phyloP scores from a whole-genome alignment of 2,329 filamentous ascomycete genomes.

The Fusarium vanettenii region DNA sequence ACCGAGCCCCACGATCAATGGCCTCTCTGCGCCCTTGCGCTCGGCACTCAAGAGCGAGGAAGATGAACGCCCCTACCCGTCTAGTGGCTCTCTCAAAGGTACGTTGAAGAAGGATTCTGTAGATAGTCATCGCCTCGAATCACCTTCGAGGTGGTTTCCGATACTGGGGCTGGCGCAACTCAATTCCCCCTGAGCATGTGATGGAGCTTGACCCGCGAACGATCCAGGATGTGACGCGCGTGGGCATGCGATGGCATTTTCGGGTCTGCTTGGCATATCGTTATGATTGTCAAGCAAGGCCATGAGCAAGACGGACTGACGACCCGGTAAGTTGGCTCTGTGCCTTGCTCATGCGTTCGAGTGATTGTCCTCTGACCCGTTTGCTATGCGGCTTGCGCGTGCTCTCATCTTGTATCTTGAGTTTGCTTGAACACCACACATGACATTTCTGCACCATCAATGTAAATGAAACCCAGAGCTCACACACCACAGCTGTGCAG shows the following conservation, averaged over 20 bases:
- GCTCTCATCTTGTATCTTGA: neutral
- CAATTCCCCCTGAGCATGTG: slow-evolving; percentile 11
- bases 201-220: neutral
- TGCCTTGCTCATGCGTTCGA: slow-evolving; percentile 10
- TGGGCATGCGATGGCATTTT: neutral
- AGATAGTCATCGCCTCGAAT: neutral
- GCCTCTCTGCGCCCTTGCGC: slow-evolving; percentile 48
- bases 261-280: neutral
- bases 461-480: slow-evolving; percentile 25
- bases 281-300: neutral
- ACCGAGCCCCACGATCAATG: slow-evolving; percentile 38
- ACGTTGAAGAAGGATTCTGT: slow-evolving; percentile 36
- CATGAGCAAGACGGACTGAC: neutral
- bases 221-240: neutral
- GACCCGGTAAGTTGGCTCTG: neutral
- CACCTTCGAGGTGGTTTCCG: neutral
- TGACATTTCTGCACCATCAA: neutral
- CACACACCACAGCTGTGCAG: slow-evolving; percentile 60
- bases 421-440: neutral
- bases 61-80: slow-evolving; percentile 52
- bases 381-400: neutral
- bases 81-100: slow-evolving; percentile 58
- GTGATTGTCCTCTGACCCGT: neutral
- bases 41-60: slow-evolving; percentile 59
- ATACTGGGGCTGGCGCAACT: slow-evolving; percentile 5